phyloP scores from a whole-genome alignment of 352 stramenopile genomes.

The Pythium volutum region DNA sequence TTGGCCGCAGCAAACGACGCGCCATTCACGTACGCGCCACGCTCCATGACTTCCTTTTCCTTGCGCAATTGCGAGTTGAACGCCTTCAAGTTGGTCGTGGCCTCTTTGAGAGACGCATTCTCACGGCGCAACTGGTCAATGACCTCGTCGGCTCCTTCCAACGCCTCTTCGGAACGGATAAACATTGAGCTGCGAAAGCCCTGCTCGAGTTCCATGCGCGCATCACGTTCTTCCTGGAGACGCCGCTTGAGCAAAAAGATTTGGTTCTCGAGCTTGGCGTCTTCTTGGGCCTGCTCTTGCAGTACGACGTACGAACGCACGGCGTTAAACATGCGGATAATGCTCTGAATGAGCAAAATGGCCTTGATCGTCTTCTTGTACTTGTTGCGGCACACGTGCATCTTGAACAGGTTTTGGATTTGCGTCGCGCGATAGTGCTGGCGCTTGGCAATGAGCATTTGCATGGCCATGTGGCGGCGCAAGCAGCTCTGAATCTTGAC shows the following conservation, averaged over 20 bases:
- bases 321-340: constrained; percentile 81
- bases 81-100: constrained; percentile 80
- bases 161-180: constrained; percentile 74
- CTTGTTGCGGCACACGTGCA: constrained; percentile 59
- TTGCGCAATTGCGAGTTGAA: constrained; percentile 82
- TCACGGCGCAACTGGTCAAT: constrained; percentile 84
- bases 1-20: constrained; percentile 84
- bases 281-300: constrained; percentile 88
- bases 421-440: constrained; percentile 68
- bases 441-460: constrained; percentile 56
- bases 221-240: constrained; percentile 88
- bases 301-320: constrained; percentile 69
- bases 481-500: constrained; percentile 67
- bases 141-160: constrained; percentile 76
- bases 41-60: constrained; percentile 89
- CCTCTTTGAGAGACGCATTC: constrained; percentile 81
- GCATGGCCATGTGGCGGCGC: constrained; percentile 57
- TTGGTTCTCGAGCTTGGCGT: constrained; percentile 96
- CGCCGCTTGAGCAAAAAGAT: constrained; percentile 91
- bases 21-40: constrained; percentile 83
- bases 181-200: constrained; percentile 69
- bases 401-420: constrained; percentile 86
- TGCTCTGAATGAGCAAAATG: constrained; percentile 74
- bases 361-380: constrained; percentile 69
- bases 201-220: constrained; percentile 79